These are phyloP conservation scores for Pecoramyces ruminantium DNA, from an alignment of 192 early-diverging fungal species.

Conservation along the genomic window DNA sequence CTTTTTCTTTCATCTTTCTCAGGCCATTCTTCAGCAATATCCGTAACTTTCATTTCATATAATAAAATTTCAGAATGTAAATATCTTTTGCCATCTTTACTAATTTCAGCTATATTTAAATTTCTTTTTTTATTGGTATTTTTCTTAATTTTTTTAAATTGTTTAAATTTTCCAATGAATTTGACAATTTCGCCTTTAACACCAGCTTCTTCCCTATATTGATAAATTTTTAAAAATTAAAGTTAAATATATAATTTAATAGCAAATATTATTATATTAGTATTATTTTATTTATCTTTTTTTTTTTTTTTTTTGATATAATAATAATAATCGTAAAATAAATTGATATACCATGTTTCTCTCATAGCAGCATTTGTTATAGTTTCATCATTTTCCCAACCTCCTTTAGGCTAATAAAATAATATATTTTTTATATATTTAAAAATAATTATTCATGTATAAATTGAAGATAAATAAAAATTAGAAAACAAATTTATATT, in stretches of 20 bases:
- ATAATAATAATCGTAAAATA: no score
- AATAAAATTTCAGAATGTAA: constrained; percentile 14
- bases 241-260: no score
- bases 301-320: no score
- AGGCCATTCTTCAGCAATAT: constrained; percentile 28
- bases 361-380: constrained; percentile 28
- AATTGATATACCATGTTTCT: constrained; percentile 22
- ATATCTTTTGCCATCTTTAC: not conserved
- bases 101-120: not conserved
- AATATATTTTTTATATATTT: not conserved
- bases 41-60: constrained; percentile 36
- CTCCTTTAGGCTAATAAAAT: constrained; percentile 21
- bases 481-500: no score
- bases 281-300: no score
- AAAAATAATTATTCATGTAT: not conserved
- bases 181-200: constrained; percentile 26
- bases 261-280: no score
- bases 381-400: constrained; percentile 46
- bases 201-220: constrained; percentile 39
- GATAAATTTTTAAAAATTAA: no score
- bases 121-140: not conserved
- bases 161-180: constrained; percentile 27
- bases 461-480: no score
- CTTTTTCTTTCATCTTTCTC: constrained; percentile 26
- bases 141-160: constrained; percentile 17